Base-by-base conservation (phyloP, 2,329 filamentous ascomycete species). In the Catunica adiposa region DNA sequence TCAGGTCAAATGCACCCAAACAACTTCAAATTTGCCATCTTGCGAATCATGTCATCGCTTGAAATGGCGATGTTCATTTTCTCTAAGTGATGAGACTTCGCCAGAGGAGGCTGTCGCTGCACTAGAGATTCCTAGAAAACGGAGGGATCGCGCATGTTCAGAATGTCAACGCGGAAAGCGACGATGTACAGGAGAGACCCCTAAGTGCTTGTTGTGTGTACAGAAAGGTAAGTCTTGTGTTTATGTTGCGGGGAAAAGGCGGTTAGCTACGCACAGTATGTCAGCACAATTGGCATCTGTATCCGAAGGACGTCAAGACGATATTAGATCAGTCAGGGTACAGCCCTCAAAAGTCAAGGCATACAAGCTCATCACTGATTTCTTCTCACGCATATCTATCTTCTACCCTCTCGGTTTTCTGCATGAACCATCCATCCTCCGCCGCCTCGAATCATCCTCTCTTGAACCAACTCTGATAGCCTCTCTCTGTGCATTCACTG, bases 341-440 rank as follows among this genome's bases (percentile, higher is more conserved):
- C 11, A 8, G 14, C 40, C 40, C n/a, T 3, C 20, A 22, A 15
- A 3, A 25, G 25, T 23, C 1, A 56, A 64, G 6, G 15, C 40
- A 17, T 22, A 8, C 8, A n/a, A 44, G 20, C 20, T 44, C 15
- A 44, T 44, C 20, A 59, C 61, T 37, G 56, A 56, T 53, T 65
- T 64, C 59, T 65, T 65, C 56, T 53, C 59, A 3, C 56, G 60
- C 38, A 48, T 64, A n/a, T 62, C 64, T 17, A 59, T 63, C 1
- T 55, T 63, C 11, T 62, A 63, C 62, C 58, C 56, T 59, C 56
- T 51, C 52, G 44, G 56, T 9, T 80, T 79, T 56, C 65, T 80
- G 15, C 77, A 80, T 61, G 74, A 76, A 25, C 75, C 76, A 11
- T 79, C 77, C 1, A 71, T 79, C 23, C 78, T 78, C 75, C 76